Evolutionary conservation across 345 rosid genomes (phyloP), one percentile per base, ranked within the genome.

Genomic region (Ceriops zippeliana): DNA sequence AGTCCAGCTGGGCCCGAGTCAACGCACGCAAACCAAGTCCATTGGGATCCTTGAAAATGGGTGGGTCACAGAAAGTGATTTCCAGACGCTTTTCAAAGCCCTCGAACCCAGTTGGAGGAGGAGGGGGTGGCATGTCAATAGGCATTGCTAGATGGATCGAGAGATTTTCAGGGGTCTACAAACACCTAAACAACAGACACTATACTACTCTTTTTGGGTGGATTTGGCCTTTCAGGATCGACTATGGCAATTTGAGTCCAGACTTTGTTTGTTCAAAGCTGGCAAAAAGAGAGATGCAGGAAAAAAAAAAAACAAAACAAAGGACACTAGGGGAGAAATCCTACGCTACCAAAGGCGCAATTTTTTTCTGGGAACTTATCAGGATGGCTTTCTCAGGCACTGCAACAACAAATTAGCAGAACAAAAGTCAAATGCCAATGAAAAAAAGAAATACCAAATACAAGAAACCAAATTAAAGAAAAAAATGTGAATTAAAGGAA

Each of bases 381-480:
- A 90, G 86, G 96, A 88, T 53, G 96, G 93, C 81, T 75, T 84
- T 84, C 92, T 86, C 51, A 89, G 73, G 83, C 93, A 90, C 93
- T 88, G 89, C 82, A 78, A 60, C 2, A 31, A 49, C 34, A 59
- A 31, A 31, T 38, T 30, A 38, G 34, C 9, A n/a, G 22, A 54
- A 66, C 30, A 6, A 24, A 20, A 21, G 28, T 15, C 11, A 56
- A 56, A 7, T 7, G 9, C 37, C 37, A 34, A 34, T 34, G 37
- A 7, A 34, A 34, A 34, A 34, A 34, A 7, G 1, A 34, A 0
- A 34, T 34, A 34, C 2, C 37, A 34, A 34, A 27, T 21, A 4
- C 26, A 0, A 56, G 59, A 56, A 24, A 56, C 59, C 8, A 56
- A 52, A 56, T 5, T 24, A 26, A 27, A 13, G 31, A 38, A 35